Evolutionary conservation across 2,329 filamentous ascomycete species (phyloP), one percentile per base, ranked within the genome.

Genomic region (Botryotinia narcissicola): DNA sequence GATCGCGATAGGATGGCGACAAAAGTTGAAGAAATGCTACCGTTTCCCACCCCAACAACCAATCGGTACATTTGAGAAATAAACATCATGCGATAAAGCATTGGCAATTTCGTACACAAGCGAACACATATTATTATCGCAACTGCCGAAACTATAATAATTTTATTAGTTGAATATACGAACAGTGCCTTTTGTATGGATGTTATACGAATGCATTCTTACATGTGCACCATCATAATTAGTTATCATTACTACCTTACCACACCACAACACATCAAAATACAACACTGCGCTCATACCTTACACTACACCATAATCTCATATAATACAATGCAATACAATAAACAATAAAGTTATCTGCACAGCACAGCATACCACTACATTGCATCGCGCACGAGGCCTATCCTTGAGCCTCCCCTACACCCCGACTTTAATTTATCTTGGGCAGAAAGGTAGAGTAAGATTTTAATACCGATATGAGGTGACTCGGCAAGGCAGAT

Each of bases 401-500:
- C 51, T 29, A 29, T 18, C 29, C 40, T 22, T 46, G 61, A 46
- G 61, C n/a, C 61, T 64, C 61, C n/a, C 29, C 60, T 44, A 37
- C 35, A 63, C 37, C 60, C 60, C 25, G 25, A 29, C 22, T 10
- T 63, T 29, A 14, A 29, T 54, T 3, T 29, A 57, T 6, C 6
- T 57, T 57, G 51, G n/a, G 51, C 51, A 57, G 51, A 18, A 18
- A 57, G 3, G n/a, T 9, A 57, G 8, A 2, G 51, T 57, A 4
- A 57, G 51, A 57, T 57, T 57, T 29, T 29, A n/a, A 16, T 54
- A 16, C n/a, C 51, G n/a, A 57, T 32, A 8, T 46, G 40, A 32
- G n/a, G n/a, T 64, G 46, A 46, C 61, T 64, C 40, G n/a, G 40
- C n/a, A 64, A 64, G 61, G 40, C 61, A 44, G 25, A 63, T 42